Conservation (phyloP, 306 rosid genomes). For the Vigna mungo region DNA sequence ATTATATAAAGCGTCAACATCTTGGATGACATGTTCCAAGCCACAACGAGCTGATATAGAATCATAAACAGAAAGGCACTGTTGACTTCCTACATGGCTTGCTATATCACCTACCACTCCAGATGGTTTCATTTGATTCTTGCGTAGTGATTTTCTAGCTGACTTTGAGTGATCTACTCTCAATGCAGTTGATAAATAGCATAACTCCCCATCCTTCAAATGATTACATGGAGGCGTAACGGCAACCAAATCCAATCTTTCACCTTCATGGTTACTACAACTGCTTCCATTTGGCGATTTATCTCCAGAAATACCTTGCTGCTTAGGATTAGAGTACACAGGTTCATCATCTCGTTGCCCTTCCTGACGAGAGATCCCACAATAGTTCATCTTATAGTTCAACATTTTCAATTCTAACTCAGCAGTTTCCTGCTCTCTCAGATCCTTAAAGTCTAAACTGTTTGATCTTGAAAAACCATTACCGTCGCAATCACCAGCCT, state of each 20-base stretch:
- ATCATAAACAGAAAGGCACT: slow-evolving; percentile 51
- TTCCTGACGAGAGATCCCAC: slow-evolving; percentile 39
- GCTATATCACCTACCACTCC: slow-evolving; percentile 48
- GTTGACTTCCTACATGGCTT: slow-evolving; percentile 53
- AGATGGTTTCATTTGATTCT: slow-evolving; percentile 47
- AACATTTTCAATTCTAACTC: slow-evolving; percentile 49
- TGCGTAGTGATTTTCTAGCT: slow-evolving; percentile 36
- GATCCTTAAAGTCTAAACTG: slow-evolving; percentile 43
- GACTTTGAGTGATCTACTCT: slow-evolving; percentile 47
- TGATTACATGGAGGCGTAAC: slow-evolving; percentile 46
- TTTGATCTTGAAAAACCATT: slow-evolving; percentile 46
- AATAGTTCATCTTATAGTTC: slow-evolving; percentile 47
- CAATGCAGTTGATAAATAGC: slow-evolving; percentile 42
- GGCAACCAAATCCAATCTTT: slow-evolving; percentile 53
- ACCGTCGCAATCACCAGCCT: slow-evolving; percentile 53
- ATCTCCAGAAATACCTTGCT: slow-evolving; percentile 43
- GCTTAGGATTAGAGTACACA: slow-evolving; percentile 40
- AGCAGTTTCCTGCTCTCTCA: slow-evolving; percentile 47
- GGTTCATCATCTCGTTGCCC: slow-evolving; percentile 49
- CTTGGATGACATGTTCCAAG: slow-evolving; percentile 48
- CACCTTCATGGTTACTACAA: slow-evolving; percentile 51
- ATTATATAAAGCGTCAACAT: slow-evolving; percentile 53
- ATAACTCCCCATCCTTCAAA: slow-evolving; percentile 47
- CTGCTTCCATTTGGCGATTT: slow-evolving; percentile 56
- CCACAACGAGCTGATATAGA: slow-evolving; percentile 49